A percentile compares a stretch with the other conserved stretches of the same genome.
Conservation (phyloP, 1,284 basidiomycete species). For the Puccinia hordei region DNA sequence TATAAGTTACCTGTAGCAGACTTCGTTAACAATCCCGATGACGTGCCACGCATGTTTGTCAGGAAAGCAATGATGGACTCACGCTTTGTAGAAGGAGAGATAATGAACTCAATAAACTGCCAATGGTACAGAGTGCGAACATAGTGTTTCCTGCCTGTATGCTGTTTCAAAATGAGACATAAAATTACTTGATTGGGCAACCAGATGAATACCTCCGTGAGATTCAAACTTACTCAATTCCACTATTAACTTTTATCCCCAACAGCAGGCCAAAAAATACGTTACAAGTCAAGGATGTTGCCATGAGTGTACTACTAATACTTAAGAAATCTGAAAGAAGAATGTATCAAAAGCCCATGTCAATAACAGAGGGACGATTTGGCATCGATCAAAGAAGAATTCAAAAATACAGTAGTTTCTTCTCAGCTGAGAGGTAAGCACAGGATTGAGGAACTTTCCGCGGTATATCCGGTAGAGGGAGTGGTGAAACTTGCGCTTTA, state of each 20-base stretch:
- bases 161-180: not conserved
- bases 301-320: not conserved
- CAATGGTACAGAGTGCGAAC: not conserved
- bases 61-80: not conserved
- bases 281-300: not conserved
- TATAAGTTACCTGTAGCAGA: too few species aligned
- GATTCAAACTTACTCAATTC: not conserved
- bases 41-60: not conserved
- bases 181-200: too few species aligned
- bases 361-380: not conserved
- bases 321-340: not conserved
- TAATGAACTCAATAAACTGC: not conserved
- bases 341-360: not conserved
- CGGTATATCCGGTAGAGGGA: not conserved
- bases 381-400: not conserved
- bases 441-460: not conserved
- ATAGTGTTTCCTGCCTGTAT: not conserved
- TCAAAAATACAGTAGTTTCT: not conserved
- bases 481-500: not conserved
- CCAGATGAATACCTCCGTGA: not conserved
- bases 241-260: not conserved
- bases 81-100: conserved; percentile 2
- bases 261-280: not conserved
- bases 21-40: not conserved
- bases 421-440: not conserved